Evolutionary conservation across 306 rosid genomes (phyloP), one percentile per base, ranked within the genome.

Genomic region (Lathyrus oleraceus): DNA sequence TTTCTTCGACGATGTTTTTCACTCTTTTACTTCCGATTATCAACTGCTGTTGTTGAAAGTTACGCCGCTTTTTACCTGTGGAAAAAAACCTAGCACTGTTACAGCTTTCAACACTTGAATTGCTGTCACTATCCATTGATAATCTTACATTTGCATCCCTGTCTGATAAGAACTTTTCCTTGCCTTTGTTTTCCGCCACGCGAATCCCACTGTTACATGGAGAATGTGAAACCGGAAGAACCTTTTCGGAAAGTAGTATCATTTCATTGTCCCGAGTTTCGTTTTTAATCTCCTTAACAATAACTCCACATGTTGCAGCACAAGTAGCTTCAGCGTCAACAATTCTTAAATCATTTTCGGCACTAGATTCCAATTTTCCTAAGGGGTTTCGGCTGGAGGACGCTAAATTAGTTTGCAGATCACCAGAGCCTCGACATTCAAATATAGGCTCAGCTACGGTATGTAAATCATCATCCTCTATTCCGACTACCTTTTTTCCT

Each of bases 31-130:
- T 79, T 40, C 81, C 85, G 45, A 74, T 80, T 71, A 81, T 74
- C 72, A 87, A 65, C 61, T 82, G 87, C 32, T 86, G 92, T 15
- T 84, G 87, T 20, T 85, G 87, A 66, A 76, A 81, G 70, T 73
- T 67, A 72, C 64, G 61, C 69, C 89, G 74, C 85, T 78, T 90
- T 81, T 80, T 88, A 48, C 89, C 80, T 2, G 78, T 48, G 20
- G 83, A 32, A 56, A 84, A 71, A 56, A 76, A 40, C 30, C 83
- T 76, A 51, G 80, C 71, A 64, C 95, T 88, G 66, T 82, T 81
- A 75, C 96, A 87, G 82, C 97, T 94, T 74, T 94, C 95, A 61
- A 94, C 95, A 76, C 99, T 90, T 77, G 90, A 95, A 10, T 78
- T 79, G 78, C 91, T 86, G 75, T 85, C 86, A 54, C 79, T 81